Base-by-base conservation (phyloP, 305 asterid genomes). In the Fraxinus ornus region DNA sequence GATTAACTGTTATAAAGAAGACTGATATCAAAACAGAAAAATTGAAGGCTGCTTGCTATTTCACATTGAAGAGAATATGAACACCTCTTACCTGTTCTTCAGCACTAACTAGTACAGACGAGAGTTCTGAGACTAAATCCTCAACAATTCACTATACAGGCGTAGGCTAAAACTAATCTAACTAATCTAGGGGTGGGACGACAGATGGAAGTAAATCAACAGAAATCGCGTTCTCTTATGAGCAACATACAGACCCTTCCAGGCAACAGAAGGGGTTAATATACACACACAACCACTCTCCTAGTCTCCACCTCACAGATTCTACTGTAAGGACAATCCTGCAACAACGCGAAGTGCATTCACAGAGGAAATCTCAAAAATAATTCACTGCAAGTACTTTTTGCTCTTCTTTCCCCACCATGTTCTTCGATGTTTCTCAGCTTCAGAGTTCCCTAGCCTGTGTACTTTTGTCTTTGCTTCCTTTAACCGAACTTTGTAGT, bases 331-430 rank as follows among this genome's bases (percentile, higher is more conserved):
- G 41, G 44, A 15, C 76, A 71, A 6, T 71, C 44, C 22, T 32
- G 76, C 33, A 30, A 71, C 35, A 30, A 71, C 21, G 5, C 5
- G 44, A 30, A 32, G 76, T 71, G 76, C 44, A 15, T 17, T 30
- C 76, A 30, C 75, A 5, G 76, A 33, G 41, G 39, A 36, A 71
- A 30, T 79, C 62, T 71, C 75, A 78, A 71, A 15, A 30, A 64
- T 55, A 52, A 72, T 62, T 71, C 15, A 72, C 7, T 24, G 81
- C 84, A 88, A 75, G 41, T 26, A 70, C 86, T 83, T 86, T 75
- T 83, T 88, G 90, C 88, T 82, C 83, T 62, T 91, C 91, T 79
- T 91, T 71, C 97, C 97, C 99, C 98, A 97, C 99, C 98, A 97
- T 47, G 64, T 88, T 62, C 92, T 88, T 83, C 86, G 81, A 35